Base-by-base conservation (phyloP, 768 basidiomycete genomes). In the Cystobasidium onofrii region DNA sequence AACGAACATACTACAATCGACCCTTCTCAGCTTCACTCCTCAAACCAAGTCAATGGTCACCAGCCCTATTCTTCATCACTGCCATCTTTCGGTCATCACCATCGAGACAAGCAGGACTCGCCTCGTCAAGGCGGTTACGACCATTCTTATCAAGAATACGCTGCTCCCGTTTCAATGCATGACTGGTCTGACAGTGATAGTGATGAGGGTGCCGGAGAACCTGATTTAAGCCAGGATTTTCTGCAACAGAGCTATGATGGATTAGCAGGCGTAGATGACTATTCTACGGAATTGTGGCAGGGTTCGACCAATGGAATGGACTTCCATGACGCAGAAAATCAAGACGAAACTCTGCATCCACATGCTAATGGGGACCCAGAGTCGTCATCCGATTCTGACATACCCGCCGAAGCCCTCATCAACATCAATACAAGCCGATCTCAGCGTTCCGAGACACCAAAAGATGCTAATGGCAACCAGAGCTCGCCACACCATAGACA, bases 341-440 rank as follows among this genome's bases (percentile, higher is more conserved):
- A 54, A 20, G 65, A 67, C 1, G 65, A 7, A 25, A 23, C 29
- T 54, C 65, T 29, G 20, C 44, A 46, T 7, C 12, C 13, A 29
- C 44, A 13, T 17, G 65, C 10, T 23, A 46, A n/a, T 20, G 9
- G 31, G 13, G 41, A 41, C n/a, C 9, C 44, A n/a, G n/a, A n/a
- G 9, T 31, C 65, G 41, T 50, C 65, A 17, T 50, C 65, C 17
- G 63, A 64, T 34, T 50, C 65, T 12, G 65, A 67, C 44, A 41
- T 50, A 55, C 65, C 65, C 6, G 29, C 57, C 10, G 57, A 60
- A 34, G 57, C 15, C 10, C 33, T 60, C 13, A 4, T 60, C 57
- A 60, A 60, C 57, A 13, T 34, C 3, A 60, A 60, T 20, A 60
- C 25, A 60, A 60, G 57, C 27, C 57, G 57, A 13, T 60, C 57